These are phyloP conservation scores for Ganoderma lingzhi DNA, from an alignment of 1,284 basidiomycete species.

Conservation along the genomic window DNA sequence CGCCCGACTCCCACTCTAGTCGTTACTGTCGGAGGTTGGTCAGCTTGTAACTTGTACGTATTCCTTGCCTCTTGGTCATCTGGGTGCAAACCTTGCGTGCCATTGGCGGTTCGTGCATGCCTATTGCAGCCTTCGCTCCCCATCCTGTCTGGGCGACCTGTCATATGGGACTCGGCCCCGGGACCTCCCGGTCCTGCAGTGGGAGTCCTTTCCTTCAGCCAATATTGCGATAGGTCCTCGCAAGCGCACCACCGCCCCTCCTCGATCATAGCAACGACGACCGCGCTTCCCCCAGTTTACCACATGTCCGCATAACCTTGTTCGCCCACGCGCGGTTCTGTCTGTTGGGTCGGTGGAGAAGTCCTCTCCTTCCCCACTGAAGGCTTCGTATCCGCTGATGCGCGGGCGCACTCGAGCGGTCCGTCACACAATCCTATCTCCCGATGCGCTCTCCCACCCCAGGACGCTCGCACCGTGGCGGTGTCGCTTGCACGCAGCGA, in stretches of 20 bases:
- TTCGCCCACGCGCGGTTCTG: neutral
- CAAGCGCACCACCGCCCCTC: no score
- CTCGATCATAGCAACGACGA: neutral
- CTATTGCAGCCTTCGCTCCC: no score
- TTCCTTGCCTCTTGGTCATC: neutral
- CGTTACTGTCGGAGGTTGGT: neutral
- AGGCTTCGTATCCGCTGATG: no score
- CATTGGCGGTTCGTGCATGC: neutral
- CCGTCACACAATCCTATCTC: no score
- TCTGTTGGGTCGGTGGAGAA: neutral
- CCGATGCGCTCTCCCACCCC: no score
- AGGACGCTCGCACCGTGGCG: no score
- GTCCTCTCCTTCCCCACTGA: neutral
- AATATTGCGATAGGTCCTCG: neutral
- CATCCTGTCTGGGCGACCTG: neutral
- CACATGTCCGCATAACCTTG: no score
- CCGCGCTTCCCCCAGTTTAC: neutral
- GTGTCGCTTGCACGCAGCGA: no score
- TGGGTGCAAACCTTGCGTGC: neutral
- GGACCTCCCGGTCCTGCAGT: neutral
- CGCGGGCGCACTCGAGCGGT: no score
- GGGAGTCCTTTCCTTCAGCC: neutral
- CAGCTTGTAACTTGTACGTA: neutral
- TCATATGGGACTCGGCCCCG: neutral
- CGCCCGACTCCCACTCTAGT: neutral